phyloP scores from a whole-genome alignment of 2,329 filamentous ascomycete genomes.

The Scolecobasidium constrictum region DNA sequence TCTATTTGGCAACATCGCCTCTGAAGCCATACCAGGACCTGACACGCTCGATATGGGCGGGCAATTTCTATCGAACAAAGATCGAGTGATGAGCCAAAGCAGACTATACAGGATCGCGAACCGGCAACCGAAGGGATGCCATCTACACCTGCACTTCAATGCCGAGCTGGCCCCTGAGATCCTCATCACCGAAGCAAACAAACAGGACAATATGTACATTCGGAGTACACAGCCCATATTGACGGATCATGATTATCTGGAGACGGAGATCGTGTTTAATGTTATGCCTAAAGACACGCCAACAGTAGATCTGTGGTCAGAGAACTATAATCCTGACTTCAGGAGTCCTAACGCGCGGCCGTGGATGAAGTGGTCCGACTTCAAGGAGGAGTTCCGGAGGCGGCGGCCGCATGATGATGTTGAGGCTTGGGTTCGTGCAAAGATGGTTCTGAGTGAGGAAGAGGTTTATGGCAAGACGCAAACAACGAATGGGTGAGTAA shows the following conservation, averaged over 20 bases:
- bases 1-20: constrained; percentile 31
- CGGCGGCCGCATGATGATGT: constrained; percentile 19
- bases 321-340: constrained; percentile 31
- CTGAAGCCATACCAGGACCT: constrained; percentile 28
- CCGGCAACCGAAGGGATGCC: constrained; percentile 57
- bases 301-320: constrained; percentile 36
- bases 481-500: constrained; percentile 41
- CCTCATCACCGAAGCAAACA: constrained; percentile 44
- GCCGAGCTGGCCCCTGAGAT: constrained; percentile 54
- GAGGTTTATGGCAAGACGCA: constrained; percentile 45
- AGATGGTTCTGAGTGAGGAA: constrained; percentile 50
- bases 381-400: constrained; percentile 29
- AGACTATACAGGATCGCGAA: constrained; percentile 45
- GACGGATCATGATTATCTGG: constrained; percentile 30
- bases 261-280: constrained; percentile 53
- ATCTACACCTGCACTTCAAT: constrained; percentile 70
- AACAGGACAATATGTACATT: constrained; percentile 57
- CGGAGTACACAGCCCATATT: constrained; percentile 46
- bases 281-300: constrained; percentile 27
- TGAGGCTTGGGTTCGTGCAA: constrained; percentile 47
- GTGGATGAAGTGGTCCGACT: constrained; percentile 37
- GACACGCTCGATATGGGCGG: constrained; percentile 35
- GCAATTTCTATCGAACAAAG: constrained; percentile 33
- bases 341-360: constrained; percentile 16
- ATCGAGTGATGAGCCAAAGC: constrained; percentile 38